phyloP scores from a whole-genome alignment of 805 yeast species.

The Yamadazyma kitorensis region DNA sequence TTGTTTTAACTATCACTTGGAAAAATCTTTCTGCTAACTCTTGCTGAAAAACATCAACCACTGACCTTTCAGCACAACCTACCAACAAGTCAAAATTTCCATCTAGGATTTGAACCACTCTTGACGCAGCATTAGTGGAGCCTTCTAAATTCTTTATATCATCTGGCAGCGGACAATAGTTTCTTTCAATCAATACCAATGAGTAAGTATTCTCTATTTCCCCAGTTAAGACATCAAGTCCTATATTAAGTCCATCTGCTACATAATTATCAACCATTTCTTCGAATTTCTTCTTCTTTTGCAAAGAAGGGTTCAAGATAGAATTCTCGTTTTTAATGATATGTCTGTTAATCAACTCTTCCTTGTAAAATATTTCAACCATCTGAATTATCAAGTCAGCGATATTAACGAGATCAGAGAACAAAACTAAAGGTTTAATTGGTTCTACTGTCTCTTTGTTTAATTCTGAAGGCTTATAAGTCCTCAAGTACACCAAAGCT shows the following conservation, averaged over 20 bases:
- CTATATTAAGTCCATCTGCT: constrained; percentile 90
- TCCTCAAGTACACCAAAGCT: constrained; percentile 67
- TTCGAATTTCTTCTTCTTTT: constrained; percentile 79
- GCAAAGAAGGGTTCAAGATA: constrained; percentile 72
- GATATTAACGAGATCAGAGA: constrained; percentile 86
- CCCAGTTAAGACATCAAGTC: constrained; percentile 82
- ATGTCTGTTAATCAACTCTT: constrained; percentile 61
- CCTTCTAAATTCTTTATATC: constrained; percentile 20
- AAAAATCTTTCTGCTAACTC: constrained; percentile 90
- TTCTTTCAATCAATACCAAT: constrained; percentile 43
- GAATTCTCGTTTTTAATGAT: constrained; percentile 72
- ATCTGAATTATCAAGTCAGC: constrained; percentile 92
- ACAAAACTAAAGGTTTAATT: constrained; percentile 82
- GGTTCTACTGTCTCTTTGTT: constrained; percentile 24
- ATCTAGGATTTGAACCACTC: constrained; percentile 59
- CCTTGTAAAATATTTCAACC: constrained; percentile 86
- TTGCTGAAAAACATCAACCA: constrained; percentile 89
- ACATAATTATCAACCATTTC: constrained; percentile 79
- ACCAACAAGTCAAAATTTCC: constrained; percentile 70
- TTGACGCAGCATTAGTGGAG: constrained; percentile 61
- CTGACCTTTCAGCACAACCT: constrained; percentile 82
- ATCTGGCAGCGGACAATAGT: constrained; percentile 42
- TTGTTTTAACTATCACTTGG: constrained; percentile 67
- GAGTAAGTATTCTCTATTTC: constrained; percentile 62
- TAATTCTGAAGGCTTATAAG: constrained; percentile 59